phyloP scores from a whole-genome alignment of 306 rosid genomes.

The Vigna nakashimae region DNA sequence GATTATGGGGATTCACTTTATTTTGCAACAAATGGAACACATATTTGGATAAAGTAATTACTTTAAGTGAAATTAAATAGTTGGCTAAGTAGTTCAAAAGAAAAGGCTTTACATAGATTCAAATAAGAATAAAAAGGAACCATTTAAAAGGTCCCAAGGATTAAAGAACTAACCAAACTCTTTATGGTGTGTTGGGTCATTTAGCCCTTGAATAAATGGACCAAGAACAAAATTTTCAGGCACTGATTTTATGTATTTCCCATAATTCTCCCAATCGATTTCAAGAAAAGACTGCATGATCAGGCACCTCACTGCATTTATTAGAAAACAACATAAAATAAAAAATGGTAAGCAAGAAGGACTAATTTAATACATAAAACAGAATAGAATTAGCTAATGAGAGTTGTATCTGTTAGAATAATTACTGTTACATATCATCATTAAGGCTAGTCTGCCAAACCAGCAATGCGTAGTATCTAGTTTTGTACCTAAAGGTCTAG shows the following conservation, averaged over 20 bases:
- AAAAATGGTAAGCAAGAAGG: conserved; percentile 39
- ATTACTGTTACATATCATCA: too few relatives aligned
- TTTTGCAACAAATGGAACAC: neutral
- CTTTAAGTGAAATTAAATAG: conserved; percentile 14
- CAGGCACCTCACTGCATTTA: conserved; percentile 89
- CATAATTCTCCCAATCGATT: conserved; percentile 70
- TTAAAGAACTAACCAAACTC: conserved; percentile 73
- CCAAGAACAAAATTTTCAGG: conserved; percentile 84
- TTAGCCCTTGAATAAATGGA: conserved; percentile 80
- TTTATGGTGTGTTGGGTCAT: conserved; percentile 93
- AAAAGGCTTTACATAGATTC: conserved; percentile 25
- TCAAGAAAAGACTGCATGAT: conserved; percentile 89
- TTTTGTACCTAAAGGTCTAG: too few relatives aligned
- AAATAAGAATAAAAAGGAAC: conserved; percentile 33
- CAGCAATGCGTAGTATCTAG: too few relatives aligned
- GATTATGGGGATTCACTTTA: neutral
- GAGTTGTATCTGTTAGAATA: neutral
- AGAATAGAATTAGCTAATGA: conserved; percentile 1
- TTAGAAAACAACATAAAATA: conserved; percentile 38
- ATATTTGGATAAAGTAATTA: conserved; percentile 22
- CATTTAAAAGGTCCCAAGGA: conserved; percentile 33
- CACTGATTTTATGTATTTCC: conserved; percentile 63
- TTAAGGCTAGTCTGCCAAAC: too few relatives aligned
- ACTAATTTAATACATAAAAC: conserved; percentile 29
- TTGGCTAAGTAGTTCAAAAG: conserved; percentile 27